phyloP scores from a whole-genome alignment of 2,329 filamentous ascomycete genomes.

The Hymenoscyphus fructigenus region DNA sequence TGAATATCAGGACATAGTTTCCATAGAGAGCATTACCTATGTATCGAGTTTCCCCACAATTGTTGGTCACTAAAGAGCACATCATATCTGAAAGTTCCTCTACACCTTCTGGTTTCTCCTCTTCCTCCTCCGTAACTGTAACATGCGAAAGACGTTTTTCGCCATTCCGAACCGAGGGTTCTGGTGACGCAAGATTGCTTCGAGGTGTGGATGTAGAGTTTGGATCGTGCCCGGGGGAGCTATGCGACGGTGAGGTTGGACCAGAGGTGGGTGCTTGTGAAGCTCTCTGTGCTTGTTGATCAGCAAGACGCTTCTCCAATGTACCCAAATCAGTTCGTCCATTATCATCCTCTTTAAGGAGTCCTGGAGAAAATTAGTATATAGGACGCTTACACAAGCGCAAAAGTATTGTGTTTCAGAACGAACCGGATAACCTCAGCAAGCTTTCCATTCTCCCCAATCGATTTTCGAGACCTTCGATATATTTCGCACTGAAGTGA shows the following conservation, averaged over 20 bases:
- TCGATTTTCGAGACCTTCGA: conserved; percentile 92
- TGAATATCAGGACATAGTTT: background rate
- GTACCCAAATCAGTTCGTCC: conserved; percentile 85
- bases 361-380: conserved; percentile 46
- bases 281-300: conserved; percentile 40
- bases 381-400: background rate
- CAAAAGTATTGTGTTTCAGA: conserved; percentile 4
- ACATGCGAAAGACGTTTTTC: conserved; percentile 23
- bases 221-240: conserved; percentile 44
- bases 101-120: conserved; percentile 64
- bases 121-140: conserved; percentile 37
- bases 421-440: conserved; percentile 72
- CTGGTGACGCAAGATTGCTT: conserved; percentile 51
- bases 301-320: conserved; percentile 72
- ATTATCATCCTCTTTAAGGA: conserved; percentile 81
- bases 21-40: conserved; percentile 63
- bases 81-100: conserved; percentile 96
- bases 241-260: conserved; percentile 39
- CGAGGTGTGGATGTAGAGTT: conserved; percentile 40
- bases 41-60: conserved; percentile 90
- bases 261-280: conserved; percentile 32
- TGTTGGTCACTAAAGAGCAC: conserved; percentile 96
- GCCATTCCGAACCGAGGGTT: conserved; percentile 33
- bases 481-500: conserved; percentile 80
- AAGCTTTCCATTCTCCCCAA: conserved; percentile 95